phyloP scores from a whole-genome alignment of 495 filamentous ascomycete genomes.

The Aspergillus wentii region DNA sequence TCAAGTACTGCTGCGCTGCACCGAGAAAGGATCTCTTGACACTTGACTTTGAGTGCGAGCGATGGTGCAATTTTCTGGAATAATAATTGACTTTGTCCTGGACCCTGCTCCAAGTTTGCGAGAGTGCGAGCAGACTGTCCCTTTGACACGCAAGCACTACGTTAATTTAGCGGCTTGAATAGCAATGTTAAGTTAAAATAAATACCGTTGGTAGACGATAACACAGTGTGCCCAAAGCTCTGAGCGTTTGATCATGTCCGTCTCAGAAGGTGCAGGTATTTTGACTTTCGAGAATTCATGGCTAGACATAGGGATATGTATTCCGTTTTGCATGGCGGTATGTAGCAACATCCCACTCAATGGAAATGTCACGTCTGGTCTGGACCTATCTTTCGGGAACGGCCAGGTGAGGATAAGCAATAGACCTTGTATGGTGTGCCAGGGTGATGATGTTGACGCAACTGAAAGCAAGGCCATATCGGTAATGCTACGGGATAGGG shows the following conservation, averaged over 20 bases:
- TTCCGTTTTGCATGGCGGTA: conserved; percentile 45
- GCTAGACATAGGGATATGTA: conserved; percentile 44
- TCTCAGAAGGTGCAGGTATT: conserved; percentile 26
- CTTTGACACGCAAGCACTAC: conserved; percentile 32
- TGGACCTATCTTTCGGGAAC: conserved; percentile 38
- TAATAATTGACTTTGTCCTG: conserved; percentile 25
- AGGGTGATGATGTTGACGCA: conserved; percentile 28
- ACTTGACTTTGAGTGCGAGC: conserved; percentile 28
- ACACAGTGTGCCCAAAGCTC: conserved; percentile 42
- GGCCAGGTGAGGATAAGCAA: conserved; percentile 47
- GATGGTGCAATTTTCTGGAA: conserved; percentile 26
- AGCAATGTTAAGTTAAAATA: neutral
- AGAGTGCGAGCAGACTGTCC: conserved; percentile 31
- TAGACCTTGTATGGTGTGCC: conserved; percentile 44
- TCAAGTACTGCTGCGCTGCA: conserved; percentile 30
- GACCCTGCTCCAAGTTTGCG: conserved; percentile 29
- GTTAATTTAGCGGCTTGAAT: conserved; percentile 1
- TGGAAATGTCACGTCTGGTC: conserved; percentile 36
- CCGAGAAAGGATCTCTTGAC: conserved; percentile 29
- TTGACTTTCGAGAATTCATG: conserved; percentile 41
- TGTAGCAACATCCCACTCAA: conserved; percentile 39
- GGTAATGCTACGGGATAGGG: conserved; percentile 32
- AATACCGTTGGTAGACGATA: conserved; percentile 37
- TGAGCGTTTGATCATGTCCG: conserved; percentile 32
- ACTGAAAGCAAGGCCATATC: conserved; percentile 43